These are phyloP conservation scores for Brassica nigra DNA, from an alignment of 345 rosid species.

Conservation along the genomic window DNA sequence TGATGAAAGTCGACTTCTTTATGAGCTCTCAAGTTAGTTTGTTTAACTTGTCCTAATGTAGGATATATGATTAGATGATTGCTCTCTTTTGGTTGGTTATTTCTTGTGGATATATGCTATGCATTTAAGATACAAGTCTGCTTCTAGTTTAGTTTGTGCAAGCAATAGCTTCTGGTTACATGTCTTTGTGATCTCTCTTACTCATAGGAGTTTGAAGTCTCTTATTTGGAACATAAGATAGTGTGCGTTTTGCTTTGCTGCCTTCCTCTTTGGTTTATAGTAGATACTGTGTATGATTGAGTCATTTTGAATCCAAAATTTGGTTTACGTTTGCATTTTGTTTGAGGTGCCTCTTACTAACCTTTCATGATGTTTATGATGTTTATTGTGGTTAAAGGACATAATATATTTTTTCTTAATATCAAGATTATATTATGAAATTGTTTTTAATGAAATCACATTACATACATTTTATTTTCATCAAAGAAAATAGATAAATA, in stretches of 20 bases:
- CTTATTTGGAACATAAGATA: neutral
- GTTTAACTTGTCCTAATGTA: neutral
- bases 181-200: conserved; percentile 3
- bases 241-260: neutral
- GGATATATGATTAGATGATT: neutral
- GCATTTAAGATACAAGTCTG: neutral
- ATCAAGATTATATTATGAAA: no score
- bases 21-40: no score
- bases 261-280: neutral
- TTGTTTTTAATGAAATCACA: no score
- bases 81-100: neutral
- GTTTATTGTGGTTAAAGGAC: no score
- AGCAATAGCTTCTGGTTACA: neutral
- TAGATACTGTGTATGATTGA: no score
- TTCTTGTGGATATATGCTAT: neutral
- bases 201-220: neutral
- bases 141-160: neutral
- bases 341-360: no score
- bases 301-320: no score
- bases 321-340: no score
- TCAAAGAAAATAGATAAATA: no score
- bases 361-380: no score
- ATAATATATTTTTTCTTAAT: no score
- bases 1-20: neutral
- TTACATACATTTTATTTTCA: no score